Evolutionary conservation across 2,329 filamentous ascomycete species (phyloP), one percentile per base, ranked within the genome.

Genomic region (Teratosphaeria viscida): DNA sequence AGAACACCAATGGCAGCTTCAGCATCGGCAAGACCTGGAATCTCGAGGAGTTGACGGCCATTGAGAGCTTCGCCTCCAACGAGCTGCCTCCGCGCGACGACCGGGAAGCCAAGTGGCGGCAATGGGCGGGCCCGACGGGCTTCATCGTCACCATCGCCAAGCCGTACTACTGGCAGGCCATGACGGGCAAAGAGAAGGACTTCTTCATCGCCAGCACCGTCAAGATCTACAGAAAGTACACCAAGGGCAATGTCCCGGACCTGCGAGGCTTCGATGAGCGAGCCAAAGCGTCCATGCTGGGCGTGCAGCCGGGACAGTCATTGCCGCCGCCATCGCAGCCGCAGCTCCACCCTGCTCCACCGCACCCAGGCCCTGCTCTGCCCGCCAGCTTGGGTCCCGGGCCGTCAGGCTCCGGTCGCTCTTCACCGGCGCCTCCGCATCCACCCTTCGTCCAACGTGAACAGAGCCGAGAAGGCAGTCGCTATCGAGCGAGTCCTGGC

Each of bases 11-110:
- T 73, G 91, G 91, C 59, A 85, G 89, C 27, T 99, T 96, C 74
- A 97, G 92, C 23, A 96, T 99, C 66, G 94, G 94, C 65, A 99
- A 99, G 77, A 96, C 94, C 3, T 99, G 94, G 94, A 89, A 92
- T 72, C 82, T 99, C 66, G 92, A 97, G 74, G 94, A 99, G 71
- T 78, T 99, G 55, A 82, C 83, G 4, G 81, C 83, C 54, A 89
- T 99, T 65, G 88, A 95, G 72, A 94, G 90, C 29, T 97, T 87
- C 70, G 79, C 72, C 70, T 35, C 52, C 19, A 62, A 62, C 2
- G 39, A 64, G 12, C 54, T 60, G 8, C 64, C 71, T 35, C 82
- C 79, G 70, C 79, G 74, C 66, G 86, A 64, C 72, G 82, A 77
- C 65, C 82, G 80, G 74, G 87, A 81, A 75, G 78, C 81, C 58